A percentile compares a stretch with the other conserved stretches of the same genome.
These are phyloP conservation scores for Coniochaeta sp. DNA, from an alignment of 2,329 filamentous ascomycete genomes.

Conservation along the genomic window DNA sequence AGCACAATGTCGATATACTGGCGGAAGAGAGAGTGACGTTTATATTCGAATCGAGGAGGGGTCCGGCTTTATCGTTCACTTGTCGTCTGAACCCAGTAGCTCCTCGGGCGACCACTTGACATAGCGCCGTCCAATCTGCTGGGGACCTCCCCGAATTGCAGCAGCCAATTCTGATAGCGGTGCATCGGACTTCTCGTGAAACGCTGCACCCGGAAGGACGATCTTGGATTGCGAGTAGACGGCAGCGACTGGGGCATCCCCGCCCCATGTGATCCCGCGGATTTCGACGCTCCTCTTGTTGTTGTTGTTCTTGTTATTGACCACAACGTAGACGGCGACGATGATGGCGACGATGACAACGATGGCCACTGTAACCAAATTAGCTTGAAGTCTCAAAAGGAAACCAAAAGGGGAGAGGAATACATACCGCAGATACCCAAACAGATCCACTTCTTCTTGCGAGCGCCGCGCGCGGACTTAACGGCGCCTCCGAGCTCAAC, in stretches of 20 bases:
- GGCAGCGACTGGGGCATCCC: constrained; percentile 11
- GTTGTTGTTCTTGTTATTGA: constrained; percentile 21
- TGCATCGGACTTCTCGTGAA: constrained; percentile 5
- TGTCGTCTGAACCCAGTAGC: not conserved
- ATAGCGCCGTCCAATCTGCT: not conserved
- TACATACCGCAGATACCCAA: constrained; percentile 62
- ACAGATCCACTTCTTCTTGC: constrained; percentile 97
- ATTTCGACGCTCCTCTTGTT: constrained; percentile 13
- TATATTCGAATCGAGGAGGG: no score
- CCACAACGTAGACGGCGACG: constrained; percentile 41
- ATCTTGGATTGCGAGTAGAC: constrained; percentile 16
- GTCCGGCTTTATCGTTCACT: not conserved
- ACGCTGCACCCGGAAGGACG: constrained; percentile 9
- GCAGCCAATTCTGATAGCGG: constrained; percentile 8
- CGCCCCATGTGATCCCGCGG: constrained; percentile 15
- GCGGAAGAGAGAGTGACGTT: no score
- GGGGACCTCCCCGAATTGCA: not conserved
- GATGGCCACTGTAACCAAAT: constrained; percentile 36
- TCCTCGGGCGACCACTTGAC: not conserved
- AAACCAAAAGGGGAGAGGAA: not conserved
- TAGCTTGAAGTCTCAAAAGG: not conserved
- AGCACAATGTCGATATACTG: no score
- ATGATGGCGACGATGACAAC: constrained; percentile 44
- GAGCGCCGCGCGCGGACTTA: constrained; percentile 68
- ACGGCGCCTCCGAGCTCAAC: constrained; percentile 77